These are phyloP conservation scores for Trichoderma sp. DNA, from an alignment of 2,329 filamentous ascomycete genomes.

Conservation along the genomic window DNA sequence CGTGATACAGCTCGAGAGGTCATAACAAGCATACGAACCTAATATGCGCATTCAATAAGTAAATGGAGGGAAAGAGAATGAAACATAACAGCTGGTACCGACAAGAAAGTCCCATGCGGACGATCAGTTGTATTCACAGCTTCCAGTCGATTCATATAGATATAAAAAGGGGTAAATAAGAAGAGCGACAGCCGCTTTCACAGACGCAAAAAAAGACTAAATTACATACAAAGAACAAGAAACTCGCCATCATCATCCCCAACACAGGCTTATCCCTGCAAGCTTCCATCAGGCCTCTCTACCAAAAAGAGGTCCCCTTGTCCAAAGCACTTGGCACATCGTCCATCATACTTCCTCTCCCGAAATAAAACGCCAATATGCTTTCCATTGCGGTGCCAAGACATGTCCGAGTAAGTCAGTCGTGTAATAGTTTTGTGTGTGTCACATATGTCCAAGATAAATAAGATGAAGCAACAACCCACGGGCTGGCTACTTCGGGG, in stretches of 20 bases:
- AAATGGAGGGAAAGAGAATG: background rate
- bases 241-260: slow-evolving; percentile 11
- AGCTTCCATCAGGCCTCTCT: background rate
- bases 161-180: slow-evolving; percentile 1
- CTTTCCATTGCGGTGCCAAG: slow-evolving; percentile 52
- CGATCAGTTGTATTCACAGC: slow-evolving; percentile 6
- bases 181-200: slow-evolving; percentile 19
- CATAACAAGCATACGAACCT: background rate
- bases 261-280: slow-evolving; percentile 1
- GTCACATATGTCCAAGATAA: slow-evolving; percentile 25
- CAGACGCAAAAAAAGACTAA: slow-evolving; percentile 9
- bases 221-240: slow-evolving; percentile 25
- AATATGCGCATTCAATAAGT: too few relatives aligned
- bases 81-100: slow-evolving; percentile 24
- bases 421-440: slow-evolving; percentile 20
- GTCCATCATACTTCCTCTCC: slow-evolving; percentile 24
- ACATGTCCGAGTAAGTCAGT: slow-evolving; percentile 34
- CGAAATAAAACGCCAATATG: slow-evolving; percentile 38
- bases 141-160: slow-evolving; percentile 1
- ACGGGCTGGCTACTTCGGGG: background rate
- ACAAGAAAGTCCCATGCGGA: slow-evolving; percentile 1
- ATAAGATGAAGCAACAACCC: background rate
- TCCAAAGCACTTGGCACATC: background rate
- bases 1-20: background rate
- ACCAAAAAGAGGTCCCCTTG: background rate